Conservation (phyloP, 225 moss, liverwort and hornwort species). For the Physcomitrellopsis africana region DNA sequence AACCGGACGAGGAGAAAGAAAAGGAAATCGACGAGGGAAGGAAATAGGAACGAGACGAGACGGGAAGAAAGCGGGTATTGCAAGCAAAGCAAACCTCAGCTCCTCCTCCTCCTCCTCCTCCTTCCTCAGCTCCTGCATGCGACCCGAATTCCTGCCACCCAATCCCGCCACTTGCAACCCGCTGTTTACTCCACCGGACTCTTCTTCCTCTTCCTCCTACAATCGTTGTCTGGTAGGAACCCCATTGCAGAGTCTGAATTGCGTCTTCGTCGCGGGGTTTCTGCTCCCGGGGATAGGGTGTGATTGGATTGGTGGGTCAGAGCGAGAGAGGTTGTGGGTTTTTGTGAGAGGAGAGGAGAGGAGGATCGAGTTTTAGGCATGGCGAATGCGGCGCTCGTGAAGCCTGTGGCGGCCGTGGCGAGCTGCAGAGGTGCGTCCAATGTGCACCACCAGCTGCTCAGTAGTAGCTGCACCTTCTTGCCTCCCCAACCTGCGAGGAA, state of each 20-base stretch:
- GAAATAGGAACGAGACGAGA: too few species aligned
- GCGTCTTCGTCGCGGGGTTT: neutral
- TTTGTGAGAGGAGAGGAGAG: neutral
- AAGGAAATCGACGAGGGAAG: too few species aligned
- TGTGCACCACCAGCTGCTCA: conserved; percentile 42
- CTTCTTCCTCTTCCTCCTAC: neutral
- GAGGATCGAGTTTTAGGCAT: conserved; percentile 14
- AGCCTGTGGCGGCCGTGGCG: conserved; percentile 41
- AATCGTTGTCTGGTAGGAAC: neutral
- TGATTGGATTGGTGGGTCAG: neutral
- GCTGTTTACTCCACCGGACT: neutral
- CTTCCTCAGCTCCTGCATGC: neutral
- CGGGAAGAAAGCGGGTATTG: too few species aligned
- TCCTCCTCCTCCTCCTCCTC: too few species aligned
- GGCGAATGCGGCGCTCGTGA: conserved; percentile 56
- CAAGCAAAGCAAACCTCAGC: too few species aligned
- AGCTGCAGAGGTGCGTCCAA: conserved; percentile 25
- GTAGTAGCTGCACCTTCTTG: conserved; percentile 27
- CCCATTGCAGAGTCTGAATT: neutral
- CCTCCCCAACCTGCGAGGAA: conserved; percentile 32
- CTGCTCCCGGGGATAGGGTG: neutral
- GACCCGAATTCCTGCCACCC: conserved; percentile 29
- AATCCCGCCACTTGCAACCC: conserved; percentile 32
- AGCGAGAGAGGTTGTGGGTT: neutral
- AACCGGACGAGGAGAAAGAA: too few species aligned